Conservation (phyloP, 2,329 filamentous ascomycete species). For the Myriosclerotinia curreyana region DNA sequence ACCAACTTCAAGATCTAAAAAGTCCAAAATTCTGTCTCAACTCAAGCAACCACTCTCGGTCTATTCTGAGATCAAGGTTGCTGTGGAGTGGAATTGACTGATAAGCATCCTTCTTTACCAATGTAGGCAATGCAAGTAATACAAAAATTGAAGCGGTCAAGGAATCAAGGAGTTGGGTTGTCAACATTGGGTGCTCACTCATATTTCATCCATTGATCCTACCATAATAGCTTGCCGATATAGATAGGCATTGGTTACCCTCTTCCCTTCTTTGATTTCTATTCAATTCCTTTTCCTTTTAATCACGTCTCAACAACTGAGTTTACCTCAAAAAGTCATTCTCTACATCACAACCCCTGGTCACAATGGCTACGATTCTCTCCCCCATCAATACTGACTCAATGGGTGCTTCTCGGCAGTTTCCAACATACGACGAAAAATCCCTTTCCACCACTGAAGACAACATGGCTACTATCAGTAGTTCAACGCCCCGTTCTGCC, state of each 20-base stretch:
- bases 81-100: constrained; percentile 2
- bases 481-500: constrained; percentile 21
- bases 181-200: constrained; percentile 9
- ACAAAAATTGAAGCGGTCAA: constrained; percentile 19
- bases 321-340: background rate
- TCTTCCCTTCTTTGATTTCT: background rate
- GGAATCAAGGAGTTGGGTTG: constrained; percentile 15
- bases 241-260: constrained; percentile 6
- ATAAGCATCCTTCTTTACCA: constrained; percentile 18
- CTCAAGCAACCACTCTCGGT: constrained; percentile 9
- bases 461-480: constrained; percentile 30
- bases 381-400: constrained; percentile 22
- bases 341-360: constrained; percentile 3
- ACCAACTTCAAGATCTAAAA: background rate
- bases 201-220: background rate
- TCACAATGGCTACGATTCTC: constrained; percentile 21
- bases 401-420: constrained; percentile 17
- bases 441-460: constrained; percentile 20
- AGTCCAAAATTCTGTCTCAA: constrained; percentile 13
- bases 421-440: constrained; percentile 25
- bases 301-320: background rate
- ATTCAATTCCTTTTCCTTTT: constrained; percentile 1
- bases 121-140: constrained; percentile 19
- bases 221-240: background rate
- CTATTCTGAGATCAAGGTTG: constrained; percentile 7